Evolutionary conservation across 2,329 filamentous ascomycete species (phyloP).

Genomic region (Monilinia fructigena): DNA sequence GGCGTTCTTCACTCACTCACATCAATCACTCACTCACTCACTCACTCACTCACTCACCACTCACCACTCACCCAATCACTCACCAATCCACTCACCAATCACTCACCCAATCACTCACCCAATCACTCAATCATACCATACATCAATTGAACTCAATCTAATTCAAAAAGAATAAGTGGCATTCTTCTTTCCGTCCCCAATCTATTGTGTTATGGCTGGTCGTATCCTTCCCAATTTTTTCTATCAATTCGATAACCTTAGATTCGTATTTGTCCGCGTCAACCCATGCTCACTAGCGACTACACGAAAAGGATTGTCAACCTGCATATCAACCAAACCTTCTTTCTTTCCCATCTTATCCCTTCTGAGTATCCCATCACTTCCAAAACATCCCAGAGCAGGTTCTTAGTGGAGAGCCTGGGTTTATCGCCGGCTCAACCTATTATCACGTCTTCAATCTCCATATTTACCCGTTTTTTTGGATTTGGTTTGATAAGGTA

Average conservation of each 20-base stretch:
- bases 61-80: not conserved
- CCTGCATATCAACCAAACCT: conserved; percentile 6
- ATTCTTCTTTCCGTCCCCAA: conserved; percentile 1
- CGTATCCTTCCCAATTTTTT: not conserved
- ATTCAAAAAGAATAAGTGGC: not conserved
- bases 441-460: conserved; percentile 3
- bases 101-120: no score
- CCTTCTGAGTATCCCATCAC: not conserved
- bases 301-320: not conserved
- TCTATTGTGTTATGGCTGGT: not conserved
- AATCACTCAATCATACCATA: not conserved
- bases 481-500: not conserved
- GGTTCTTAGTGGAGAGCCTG: not conserved
- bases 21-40: no score
- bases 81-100: not conserved
- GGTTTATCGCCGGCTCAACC: not conserved
- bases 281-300: not conserved
- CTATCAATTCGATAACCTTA: not conserved
- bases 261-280: conserved; percentile 4
- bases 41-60: no score
- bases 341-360: not conserved
- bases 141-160: not conserved
- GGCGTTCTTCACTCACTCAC: not conserved
- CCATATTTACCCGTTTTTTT: conserved; percentile 5
- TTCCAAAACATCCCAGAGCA: not conserved